Evolutionary conservation across 768 basidiomycete species (phyloP), one percentile per base, ranked within the genome.

Genomic region (Rhodotorula paludigena): DNA sequence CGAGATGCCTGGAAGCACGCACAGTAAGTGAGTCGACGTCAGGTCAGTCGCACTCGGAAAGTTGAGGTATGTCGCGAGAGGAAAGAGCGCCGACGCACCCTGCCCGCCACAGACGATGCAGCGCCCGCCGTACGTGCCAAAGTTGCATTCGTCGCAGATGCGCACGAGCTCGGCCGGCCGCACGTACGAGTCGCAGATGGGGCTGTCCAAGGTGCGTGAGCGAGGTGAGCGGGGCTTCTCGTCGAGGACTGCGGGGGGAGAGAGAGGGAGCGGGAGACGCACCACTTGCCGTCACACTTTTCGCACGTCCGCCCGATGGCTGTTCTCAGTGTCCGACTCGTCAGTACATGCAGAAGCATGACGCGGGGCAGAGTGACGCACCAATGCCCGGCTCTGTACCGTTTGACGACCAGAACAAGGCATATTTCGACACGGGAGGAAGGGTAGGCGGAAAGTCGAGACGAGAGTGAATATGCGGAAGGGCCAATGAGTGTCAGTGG

Each of bases 261-360:
- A 53, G 49, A 8, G 35, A 25, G 32, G 15, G 39, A 60, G 53
- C 35, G 9, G 36, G 36, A 38, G n/a, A 77, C 87, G 68, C 75
- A 96, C 94, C 96, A 99, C 86, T 98, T 98, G 57, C 96, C 96
- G 78, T 99, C 96, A 76, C 93, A 97, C 79, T 97, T 97, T 81
- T 99, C 96, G 79, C 96, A 99, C 58, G 97, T 84, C 75, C 96
- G 89, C 48, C 96, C 96, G 74, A 98, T 96, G 54, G 96, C 96
- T 96, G 71, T 21, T 28, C 18, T 18, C 30, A n/a, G 23, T 36
- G 21, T 35, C 21, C n/a, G 41, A 33, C 7, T 16, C 20, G n/a
- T 32, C 23, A 14, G n/a, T 14, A 15, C 0, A 15, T 2, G 21
- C 4, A 3, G 16, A 32, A 20, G 8, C n/a, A 2, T 20, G n/a